Evolutionary conservation across 2,329 filamentous ascomycete genomes (phyloP).

Genomic region (Trichophaea hybrida): DNA sequence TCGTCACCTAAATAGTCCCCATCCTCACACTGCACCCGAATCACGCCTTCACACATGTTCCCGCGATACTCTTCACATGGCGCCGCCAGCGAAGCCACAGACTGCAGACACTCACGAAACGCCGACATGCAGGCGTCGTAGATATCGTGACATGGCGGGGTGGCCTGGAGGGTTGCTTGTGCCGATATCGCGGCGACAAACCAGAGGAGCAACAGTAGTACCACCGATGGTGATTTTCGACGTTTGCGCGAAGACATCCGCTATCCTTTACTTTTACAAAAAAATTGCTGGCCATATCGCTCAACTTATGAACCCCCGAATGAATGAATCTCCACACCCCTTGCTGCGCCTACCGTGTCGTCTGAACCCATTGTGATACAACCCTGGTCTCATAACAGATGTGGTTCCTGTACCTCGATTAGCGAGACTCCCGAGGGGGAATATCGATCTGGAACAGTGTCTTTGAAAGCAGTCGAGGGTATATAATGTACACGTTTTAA

Average conservation of each 20-base stretch:
- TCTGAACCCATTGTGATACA: too few relatives aligned
- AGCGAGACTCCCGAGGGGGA: too few relatives aligned
- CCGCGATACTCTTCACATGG: constrained; percentile 10
- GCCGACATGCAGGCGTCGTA: constrained; percentile 13
- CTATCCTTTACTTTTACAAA: not conserved
- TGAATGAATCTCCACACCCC: too few relatives aligned
- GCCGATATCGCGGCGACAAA: not conserved
- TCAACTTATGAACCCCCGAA: too few relatives aligned
- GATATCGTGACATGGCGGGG: constrained; percentile 4
- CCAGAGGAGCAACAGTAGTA: not conserved
- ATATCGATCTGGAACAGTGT: too few relatives aligned
- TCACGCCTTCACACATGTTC: constrained; percentile 10
- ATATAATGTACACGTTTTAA: not conserved
- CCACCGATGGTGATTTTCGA: not conserved
- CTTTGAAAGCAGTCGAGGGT: too few relatives aligned
- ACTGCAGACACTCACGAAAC: constrained; percentile 10
- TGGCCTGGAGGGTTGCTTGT: not conserved
- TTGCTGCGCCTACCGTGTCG: too few relatives aligned
- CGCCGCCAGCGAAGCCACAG: not conserved
- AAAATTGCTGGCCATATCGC: too few relatives aligned
- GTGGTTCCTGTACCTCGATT: too few relatives aligned
- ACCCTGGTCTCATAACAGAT: too few relatives aligned
- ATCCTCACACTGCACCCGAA: constrained; percentile 11
- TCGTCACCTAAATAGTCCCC: not conserved
- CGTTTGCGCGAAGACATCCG: not conserved